These are phyloP conservation scores for Canavalia ensiformis DNA, from an alignment of 306 rosid species.

Conservation along the genomic window DNA sequence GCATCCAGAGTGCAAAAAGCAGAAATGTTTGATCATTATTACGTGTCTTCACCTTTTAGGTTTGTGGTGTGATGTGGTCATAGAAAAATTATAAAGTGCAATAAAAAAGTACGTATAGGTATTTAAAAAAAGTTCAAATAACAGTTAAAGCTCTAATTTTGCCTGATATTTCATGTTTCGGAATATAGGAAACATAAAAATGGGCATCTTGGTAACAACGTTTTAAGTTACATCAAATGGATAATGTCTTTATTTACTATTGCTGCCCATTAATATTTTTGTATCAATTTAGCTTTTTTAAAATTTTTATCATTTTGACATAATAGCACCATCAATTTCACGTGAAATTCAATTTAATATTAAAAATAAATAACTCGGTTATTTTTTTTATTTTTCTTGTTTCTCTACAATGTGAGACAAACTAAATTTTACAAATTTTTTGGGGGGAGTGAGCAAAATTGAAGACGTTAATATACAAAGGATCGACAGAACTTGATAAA, in stretches of 20 bases:
- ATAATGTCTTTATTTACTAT: neutral
- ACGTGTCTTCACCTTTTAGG: too few relatives aligned
- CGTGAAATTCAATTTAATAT: neutral
- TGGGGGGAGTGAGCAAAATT: neutral
- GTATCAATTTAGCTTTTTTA: neutral
- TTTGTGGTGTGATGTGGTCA: too few relatives aligned
- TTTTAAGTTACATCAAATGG: neutral
- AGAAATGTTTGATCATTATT: too few relatives aligned
- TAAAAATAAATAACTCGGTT: neutral
- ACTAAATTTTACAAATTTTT: too few relatives aligned
- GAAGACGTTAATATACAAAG: constrained; percentile 12
- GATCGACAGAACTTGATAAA: neutral
- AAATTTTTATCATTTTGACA: neutral
- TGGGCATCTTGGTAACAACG: too few relatives aligned
- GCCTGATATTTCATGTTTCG: neutral
- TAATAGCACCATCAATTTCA: neutral
- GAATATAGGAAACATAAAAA: neutral
- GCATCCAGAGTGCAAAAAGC: neutral
- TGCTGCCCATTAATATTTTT: neutral
- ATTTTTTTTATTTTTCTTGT: too few relatives aligned
- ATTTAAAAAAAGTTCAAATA: too few relatives aligned
- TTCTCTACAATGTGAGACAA: neutral
- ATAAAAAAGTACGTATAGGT: too few relatives aligned
- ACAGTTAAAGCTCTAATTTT: neutral
- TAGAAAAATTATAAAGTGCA: too few relatives aligned